Percentiles rank a stretch among this genome's conserved stretches.
phyloP scores from a whole-genome alignment of 306 rosid species.

The Nissolia schottii region DNA sequence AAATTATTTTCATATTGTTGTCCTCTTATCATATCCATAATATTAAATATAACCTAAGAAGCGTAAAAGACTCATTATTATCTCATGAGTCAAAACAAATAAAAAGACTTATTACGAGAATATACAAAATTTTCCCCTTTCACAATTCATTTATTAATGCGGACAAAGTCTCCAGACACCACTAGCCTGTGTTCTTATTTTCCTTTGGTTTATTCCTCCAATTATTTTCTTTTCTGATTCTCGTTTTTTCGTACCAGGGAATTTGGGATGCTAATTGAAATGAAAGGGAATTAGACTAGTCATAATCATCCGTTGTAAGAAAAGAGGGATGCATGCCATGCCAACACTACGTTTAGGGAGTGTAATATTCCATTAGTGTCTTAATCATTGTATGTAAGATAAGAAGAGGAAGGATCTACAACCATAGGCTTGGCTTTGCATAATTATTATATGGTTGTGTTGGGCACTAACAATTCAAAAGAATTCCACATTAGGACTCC shows the following conservation, averaged over 20 bases:
- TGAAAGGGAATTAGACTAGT: not conserved
- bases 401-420: constrained; percentile 1
- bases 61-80: no score
- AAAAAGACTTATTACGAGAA: no score
- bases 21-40: no score
- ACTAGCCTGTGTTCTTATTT: not conserved
- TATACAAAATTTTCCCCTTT: no score
- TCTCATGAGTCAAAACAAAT: no score
- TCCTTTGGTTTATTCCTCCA: not conserved
- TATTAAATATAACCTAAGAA: no score
- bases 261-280: constrained; percentile 2
- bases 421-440: constrained; percentile 7
- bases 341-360: not conserved
- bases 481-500: not conserved
- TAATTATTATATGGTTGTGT: not conserved
- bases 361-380: not conserved
- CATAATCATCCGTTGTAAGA: not conserved
- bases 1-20: no score
- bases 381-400: not conserved
- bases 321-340: not conserved
- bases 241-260: not conserved
- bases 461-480: not conserved
- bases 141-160: no score
- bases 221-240: not conserved
- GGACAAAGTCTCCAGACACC: not conserved